phyloP scores from a whole-genome alignment of 768 basidiomycete species.

The Suillus ampliporus region DNA sequence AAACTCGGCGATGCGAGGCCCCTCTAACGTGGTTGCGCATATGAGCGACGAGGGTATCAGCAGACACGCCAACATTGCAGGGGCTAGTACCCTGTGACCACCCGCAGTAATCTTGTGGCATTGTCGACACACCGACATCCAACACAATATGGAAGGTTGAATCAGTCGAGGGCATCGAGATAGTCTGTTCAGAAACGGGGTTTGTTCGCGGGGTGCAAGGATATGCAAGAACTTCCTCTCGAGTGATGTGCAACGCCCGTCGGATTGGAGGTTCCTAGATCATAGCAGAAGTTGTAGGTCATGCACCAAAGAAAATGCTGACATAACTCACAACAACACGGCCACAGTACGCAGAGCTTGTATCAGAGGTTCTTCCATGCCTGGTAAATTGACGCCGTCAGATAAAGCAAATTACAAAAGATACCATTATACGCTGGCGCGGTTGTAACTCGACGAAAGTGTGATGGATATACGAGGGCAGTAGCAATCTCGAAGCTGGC shows the following conservation, averaged over 20 bases:
- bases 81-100: background rate
- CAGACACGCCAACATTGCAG: background rate
- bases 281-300: background rate
- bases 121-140: background rate
- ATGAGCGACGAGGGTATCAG: background rate
- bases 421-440: constrained; percentile 1
- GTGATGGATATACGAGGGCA: background rate
- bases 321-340: background rate
- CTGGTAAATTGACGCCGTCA: background rate
- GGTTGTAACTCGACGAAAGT: background rate
- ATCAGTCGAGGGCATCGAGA: background rate
- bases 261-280: background rate
- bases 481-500: constrained; percentile 3
- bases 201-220: background rate
- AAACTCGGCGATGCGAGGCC: background rate
- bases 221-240: background rate
- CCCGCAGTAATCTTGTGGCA: background rate
- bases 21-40: background rate
- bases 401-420: background rate
- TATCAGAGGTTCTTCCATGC: background rate
- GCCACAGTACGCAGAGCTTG: background rate
- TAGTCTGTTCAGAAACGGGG: background rate
- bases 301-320: too few species aligned
- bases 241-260: background rate
- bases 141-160: background rate